phyloP scores from a whole-genome alignment of 2,329 filamentous ascomycete genomes.

The Colletotrichum sp. region DNA sequence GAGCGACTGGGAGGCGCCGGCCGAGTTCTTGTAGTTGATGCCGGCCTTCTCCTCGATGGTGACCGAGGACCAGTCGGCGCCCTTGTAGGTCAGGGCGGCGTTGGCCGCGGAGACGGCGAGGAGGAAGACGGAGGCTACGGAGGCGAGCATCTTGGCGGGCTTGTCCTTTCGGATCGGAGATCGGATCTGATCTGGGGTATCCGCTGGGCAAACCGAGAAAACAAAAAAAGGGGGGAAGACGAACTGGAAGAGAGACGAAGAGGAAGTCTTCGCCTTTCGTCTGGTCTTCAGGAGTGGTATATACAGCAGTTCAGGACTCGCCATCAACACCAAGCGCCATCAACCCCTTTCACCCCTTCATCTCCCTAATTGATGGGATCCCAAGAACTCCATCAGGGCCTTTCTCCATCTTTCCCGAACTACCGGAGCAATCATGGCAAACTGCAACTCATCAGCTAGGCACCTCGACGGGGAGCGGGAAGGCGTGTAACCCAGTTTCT shows the following conservation, averaged over 20 bases:
- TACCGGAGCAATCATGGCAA: neutral
- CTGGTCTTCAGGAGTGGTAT: neutral
- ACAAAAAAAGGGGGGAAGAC: neutral
- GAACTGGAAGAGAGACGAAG: neutral
- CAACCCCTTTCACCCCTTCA: neutral
- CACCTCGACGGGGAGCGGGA: neutral
- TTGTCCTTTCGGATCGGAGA: neutral
- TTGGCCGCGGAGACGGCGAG: slow-evolving; percentile 25
- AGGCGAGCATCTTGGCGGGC: slow-evolving; percentile 15
- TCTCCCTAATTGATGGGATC: slow-evolving; percentile 16
- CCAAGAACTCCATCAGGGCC: neutral
- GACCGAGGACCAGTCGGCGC: slow-evolving; percentile 75
- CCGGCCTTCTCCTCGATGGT: slow-evolving; percentile 66
- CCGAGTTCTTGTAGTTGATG: slow-evolving; percentile 62
- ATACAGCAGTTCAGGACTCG: neutral
- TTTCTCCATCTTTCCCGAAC: neutral
- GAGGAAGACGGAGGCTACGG: slow-evolving; percentile 12
- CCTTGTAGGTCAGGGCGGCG: slow-evolving; percentile 64
- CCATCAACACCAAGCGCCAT: neutral
- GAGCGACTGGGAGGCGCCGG: slow-evolving; percentile 57
- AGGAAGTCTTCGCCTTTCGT: neutral
- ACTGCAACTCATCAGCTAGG: neutral
- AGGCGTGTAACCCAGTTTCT: neutral
- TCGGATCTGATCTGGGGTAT: neutral
- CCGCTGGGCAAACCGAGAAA: neutral